Percentiles rank a stretch among this genome's conserved stretches.
These are phyloP conservation scores for Aspergillus leporis DNA, from an alignment of 495 filamentous ascomycete species.

Conservation along the genomic window DNA sequence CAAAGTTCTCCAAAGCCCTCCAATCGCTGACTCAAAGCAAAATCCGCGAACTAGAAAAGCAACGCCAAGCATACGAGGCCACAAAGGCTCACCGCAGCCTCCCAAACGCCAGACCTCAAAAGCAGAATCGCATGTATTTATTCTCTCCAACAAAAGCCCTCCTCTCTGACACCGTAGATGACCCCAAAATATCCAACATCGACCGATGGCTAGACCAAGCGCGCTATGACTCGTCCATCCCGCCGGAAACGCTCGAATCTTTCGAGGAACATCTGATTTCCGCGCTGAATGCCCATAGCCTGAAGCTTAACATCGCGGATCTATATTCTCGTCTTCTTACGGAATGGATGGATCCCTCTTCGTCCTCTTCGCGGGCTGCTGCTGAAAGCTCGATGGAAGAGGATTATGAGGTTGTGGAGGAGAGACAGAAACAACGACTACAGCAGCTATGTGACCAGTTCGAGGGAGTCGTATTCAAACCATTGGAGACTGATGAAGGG, in stretches of 20 bases:
- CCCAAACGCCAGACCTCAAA: slow-evolving; percentile 1
- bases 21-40: slow-evolving; percentile 58
- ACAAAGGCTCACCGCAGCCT: slow-evolving; percentile 28
- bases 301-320: slow-evolving; percentile 53
- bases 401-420: slow-evolving; percentile 24
- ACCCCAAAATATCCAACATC: slow-evolving; percentile 27
- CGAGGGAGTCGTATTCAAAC: slow-evolving; percentile 53
- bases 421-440: slow-evolving; percentile 29
- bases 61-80: slow-evolving; percentile 45
- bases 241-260: slow-evolving; percentile 27
- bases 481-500: slow-evolving; percentile 38
- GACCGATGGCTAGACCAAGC: slow-evolving; percentile 43
- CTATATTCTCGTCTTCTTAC: slow-evolving; percentile 59
- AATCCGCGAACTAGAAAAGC: slow-evolving; percentile 54
- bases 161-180: slow-evolving; percentile 11
- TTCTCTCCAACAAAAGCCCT: slow-evolving; percentile 19
- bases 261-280: slow-evolving; percentile 47
- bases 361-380: slow-evolving; percentile 14
- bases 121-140: slow-evolving; percentile 16
- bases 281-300: slow-evolving; percentile 47
- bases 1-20: slow-evolving; percentile 49
- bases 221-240: slow-evolving; percentile 42
- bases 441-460: slow-evolving; percentile 41
- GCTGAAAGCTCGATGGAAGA: slow-evolving; percentile 12
- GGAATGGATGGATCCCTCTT: slow-evolving; percentile 50